Evolutionary conservation across 176 grass and related monocot species (phyloP), one percentile per base, ranked within the genome.

Genomic region (Pontederia crassipes): DNA sequence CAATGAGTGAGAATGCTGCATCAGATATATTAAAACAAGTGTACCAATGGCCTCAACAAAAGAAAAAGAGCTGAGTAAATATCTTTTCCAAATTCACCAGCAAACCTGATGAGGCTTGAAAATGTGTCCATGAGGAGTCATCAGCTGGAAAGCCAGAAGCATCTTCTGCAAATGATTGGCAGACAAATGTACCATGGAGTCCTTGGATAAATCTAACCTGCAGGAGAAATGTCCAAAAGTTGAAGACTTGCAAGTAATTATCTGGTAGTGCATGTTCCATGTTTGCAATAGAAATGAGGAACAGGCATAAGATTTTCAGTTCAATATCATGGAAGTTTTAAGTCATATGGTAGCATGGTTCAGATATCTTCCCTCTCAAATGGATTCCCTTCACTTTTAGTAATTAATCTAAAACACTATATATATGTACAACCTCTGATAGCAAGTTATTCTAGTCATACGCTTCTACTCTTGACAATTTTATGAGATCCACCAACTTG

Each of bases 61-160:
- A 56, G 66, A 18, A 69, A 69, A 26, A 50, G 5, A 27, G 18
- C 9, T 13, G 17, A 13, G 8, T 28, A 14, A 14, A 49, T 26
- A 49, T 49, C 26, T 26, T 65, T 7, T 24, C 49, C 11, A 65
- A 65, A 20, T 69, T 69, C 28, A 40, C 52, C 51, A 13, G 47
- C 48, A 72, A 58, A 99, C 94, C 88, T 99, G 88, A 77, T 99
- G 85, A 53, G 94, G 94, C 58, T 90, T 96, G 85, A 96, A 90
- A 29, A 57, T 78, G 67, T 75, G 73, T 57, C 83, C 92, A 12
- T 85, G 83, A 11, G 83, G 83, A 49, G 92, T 90, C 17, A 70
- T 77, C 59, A 96, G 77, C 69, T 85, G 83, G 63, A 96, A 86
- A 67, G 88, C 88, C 63, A 98, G 40, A 27, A 35, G 75, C 72